Percentiles rank a stretch among this genome's conserved stretches.
phyloP scores from a whole-genome alignment of 305 asterid genomes.

The Plantago coronopus region DNA sequence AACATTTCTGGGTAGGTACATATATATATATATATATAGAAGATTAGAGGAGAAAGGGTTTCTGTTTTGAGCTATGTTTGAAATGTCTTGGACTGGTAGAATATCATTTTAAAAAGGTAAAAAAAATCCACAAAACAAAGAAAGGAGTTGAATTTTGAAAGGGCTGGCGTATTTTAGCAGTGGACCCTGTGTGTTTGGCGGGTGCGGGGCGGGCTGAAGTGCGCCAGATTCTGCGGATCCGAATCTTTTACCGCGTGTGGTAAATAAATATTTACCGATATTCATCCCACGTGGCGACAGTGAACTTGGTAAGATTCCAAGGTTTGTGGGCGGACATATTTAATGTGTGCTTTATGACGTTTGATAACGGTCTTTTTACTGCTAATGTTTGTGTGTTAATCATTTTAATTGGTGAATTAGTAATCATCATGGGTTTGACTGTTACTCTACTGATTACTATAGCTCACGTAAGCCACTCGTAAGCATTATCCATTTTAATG shows the following conservation, averaged over 20 bases:
- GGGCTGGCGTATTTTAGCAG: slow-evolving; percentile 39
- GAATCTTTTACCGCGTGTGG: slow-evolving; percentile 12
- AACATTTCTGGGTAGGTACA: background rate
- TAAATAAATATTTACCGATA: background rate
- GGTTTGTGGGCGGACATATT: background rate
- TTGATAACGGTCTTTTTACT: slow-evolving; percentile 11
- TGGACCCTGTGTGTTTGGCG: slow-evolving; percentile 31
- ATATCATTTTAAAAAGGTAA: slow-evolving; percentile 15
- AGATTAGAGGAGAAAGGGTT: slow-evolving; percentile 28
- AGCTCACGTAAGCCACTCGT: too few relatives aligned
- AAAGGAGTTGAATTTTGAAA: slow-evolving; percentile 22
- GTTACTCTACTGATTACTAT: background rate
- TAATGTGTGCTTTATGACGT: background rate
- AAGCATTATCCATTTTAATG: too few relatives aligned
- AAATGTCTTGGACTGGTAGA: slow-evolving; percentile 22
- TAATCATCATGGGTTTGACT: background rate
- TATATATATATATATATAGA: slow-evolving; percentile 26
- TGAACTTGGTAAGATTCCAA: slow-evolving; percentile 14
- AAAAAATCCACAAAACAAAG: slow-evolving; percentile 21
- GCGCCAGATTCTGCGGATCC: slow-evolving; percentile 26
- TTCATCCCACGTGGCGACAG: slow-evolving; percentile 12
- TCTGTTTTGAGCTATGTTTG: slow-evolving; percentile 41
- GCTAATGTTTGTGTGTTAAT: background rate
- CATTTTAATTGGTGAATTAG: background rate
- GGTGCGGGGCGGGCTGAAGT: slow-evolving; percentile 29